Base-by-base conservation (phyloP, 495 filamentous ascomycete species). In the Aspergillus bridgeri region DNA sequence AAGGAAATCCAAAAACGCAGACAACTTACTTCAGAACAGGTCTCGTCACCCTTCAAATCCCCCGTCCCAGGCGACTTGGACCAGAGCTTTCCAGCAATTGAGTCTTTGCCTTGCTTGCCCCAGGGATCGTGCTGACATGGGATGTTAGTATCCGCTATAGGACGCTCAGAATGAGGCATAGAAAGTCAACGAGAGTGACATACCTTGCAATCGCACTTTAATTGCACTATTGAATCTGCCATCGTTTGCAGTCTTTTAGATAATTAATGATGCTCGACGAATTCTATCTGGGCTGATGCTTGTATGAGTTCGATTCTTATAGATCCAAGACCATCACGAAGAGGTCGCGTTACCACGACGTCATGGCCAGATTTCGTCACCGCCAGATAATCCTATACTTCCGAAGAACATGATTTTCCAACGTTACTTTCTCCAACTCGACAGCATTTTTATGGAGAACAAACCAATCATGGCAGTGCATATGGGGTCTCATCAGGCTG, bases 61-160 rank as follows among this genome's bases (percentile, higher is more conserved):
- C 42, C 64, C 1, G 61, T 69, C 0, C 72, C 71, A 0, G 79
- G 76, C 5, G 78, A 77, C 52, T 79, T 66, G 0, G 76, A 71
- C 67, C 75, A 78, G 2, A 79, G 60, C 11, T 66, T 61, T 0
- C 70, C 79, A 3, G 69, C 76, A 1, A 78, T 42, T 1, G 78
- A 81, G 0, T 76, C 53, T 22, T 70, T 69, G 15, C 78, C 78
- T 57, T 73, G 66, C 64, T 77, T 80, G 3, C 79, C 79, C 78
- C 78, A 81, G 0, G 60, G 55, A 54, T 81, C 79, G 47, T 80
- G 77, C 78, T 81, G 42, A 46, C 0, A 46, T 38, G 33, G 3
- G 11, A 15, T 13, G 29, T 6, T 33, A 7, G 29, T 33, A 11
- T 33, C 25, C 3, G 25, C 7, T 7, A 27, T 7, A 27, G 25